A percentile compares a stretch with the other conserved stretches of the same genome.
Evolutionary conservation across 257 asterid species (phyloP).

Genomic region (Solanum habrochaites): DNA sequence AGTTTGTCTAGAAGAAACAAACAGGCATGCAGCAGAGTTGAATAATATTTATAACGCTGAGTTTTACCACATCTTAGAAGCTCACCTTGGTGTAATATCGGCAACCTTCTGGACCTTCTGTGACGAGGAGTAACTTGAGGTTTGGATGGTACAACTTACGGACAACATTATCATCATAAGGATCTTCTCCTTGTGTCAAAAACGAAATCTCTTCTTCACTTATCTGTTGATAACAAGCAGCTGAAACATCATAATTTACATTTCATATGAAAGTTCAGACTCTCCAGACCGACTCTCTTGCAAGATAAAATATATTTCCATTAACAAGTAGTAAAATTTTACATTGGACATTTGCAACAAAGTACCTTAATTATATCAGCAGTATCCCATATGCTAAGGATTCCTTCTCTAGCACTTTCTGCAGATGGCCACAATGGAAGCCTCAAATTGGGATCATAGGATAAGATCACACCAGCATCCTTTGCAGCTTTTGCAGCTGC

Average conservation of each 20-base stretch:
- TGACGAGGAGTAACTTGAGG: constrained; percentile 79
- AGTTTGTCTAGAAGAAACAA: neutral
- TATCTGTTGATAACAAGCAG: constrained; percentile 35
- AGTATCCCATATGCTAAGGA: constrained; percentile 86
- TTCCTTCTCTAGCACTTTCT: constrained; percentile 94
- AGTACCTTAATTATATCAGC: constrained; percentile 93
- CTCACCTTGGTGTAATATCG: constrained; percentile 91
- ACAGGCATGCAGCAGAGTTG: neutral
- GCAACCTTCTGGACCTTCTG: constrained; percentile 97
- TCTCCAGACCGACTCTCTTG: neutral
- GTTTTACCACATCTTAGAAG: neutral
- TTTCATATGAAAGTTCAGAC: neutral
- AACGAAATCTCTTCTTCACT: constrained; percentile 91
- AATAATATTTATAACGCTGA: neutral
- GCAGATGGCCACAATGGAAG: constrained; percentile 97
- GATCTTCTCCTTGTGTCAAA: constrained; percentile 89
- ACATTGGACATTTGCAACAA: neutral
- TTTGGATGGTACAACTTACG: constrained; percentile 76
- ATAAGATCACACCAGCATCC: constrained; percentile 84
- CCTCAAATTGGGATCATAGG: constrained; percentile 95
- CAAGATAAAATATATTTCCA: neutral
- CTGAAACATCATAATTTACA: constrained; percentile 4
- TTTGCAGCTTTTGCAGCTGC: constrained; percentile 86
- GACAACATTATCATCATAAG: constrained; percentile 76
- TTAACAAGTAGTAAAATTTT: neutral